These are phyloP conservation scores for Vigna radiata DNA, from an alignment of 306 rosid species.

Conservation along the genomic window DNA sequence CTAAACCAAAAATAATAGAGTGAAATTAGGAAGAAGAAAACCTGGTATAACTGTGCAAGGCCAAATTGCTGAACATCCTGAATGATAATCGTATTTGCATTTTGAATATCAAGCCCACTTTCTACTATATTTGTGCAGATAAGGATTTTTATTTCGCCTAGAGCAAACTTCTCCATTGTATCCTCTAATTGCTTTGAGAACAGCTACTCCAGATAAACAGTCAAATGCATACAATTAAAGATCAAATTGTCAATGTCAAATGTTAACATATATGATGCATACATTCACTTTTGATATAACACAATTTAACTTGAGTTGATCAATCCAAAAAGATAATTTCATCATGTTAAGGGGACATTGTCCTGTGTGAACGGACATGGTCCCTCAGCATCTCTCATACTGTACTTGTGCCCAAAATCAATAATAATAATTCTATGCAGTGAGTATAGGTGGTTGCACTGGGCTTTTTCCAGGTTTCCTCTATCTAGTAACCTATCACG, in stretches of 20 bases:
- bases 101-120: conserved; percentile 99
- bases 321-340: conserved; percentile 15
- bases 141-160: conserved; percentile 83
- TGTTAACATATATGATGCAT: neutral
- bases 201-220: conserved; percentile 65
- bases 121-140: conserved; percentile 91
- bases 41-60: conserved; percentile 97
- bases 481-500: no score
- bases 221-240: conserved; percentile 26
- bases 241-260: conserved; percentile 39
- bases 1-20: conserved; percentile 1
- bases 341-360: neutral
- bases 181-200: conserved; percentile 90
- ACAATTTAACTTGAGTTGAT: conserved; percentile 14
- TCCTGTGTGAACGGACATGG: no score
- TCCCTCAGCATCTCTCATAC: no score
- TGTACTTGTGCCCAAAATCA: no score
- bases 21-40: conserved; percentile 51
- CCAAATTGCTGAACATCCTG: conserved; percentile 99
- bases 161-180: conserved; percentile 88
- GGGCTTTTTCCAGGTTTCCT: no score
- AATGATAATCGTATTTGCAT: conserved; percentile 95
- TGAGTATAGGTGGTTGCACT: no score
- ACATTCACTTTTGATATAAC: conserved; percentile 3
- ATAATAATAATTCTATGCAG: no score